These are phyloP conservation scores for Lepiota brunneoincarnata DNA, from an alignment of 768 basidiomycete species.

Conservation along the genomic window DNA sequence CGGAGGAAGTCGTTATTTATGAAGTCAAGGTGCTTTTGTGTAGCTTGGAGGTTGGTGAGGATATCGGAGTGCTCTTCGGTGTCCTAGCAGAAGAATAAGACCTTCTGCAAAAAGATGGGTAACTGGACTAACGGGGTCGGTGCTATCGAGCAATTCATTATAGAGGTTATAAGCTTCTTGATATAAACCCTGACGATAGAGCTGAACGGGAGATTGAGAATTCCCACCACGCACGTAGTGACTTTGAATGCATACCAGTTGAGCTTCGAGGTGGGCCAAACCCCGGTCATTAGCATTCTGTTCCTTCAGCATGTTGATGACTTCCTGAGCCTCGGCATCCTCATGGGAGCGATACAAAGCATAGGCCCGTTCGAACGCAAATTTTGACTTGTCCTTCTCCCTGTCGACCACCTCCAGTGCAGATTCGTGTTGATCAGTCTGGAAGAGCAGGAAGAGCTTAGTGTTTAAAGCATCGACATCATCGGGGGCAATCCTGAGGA, in stretches of 20 bases:
- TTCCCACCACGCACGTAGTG: not conserved
- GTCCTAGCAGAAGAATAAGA: conserved; percentile 40
- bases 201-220: conserved; percentile 35
- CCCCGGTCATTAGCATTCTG: conserved; percentile 53
- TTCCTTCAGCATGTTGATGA: conserved; percentile 49
- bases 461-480: conserved; percentile 78
- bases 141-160: conserved; percentile 75
- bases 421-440: conserved; percentile 76
- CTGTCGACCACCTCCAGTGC: conserved; percentile 62
- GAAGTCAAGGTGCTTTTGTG: conserved; percentile 83
- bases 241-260: conserved; percentile 57
- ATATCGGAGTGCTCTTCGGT: conserved; percentile 89
- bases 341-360: conserved; percentile 81
- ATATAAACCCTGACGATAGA: conserved; percentile 77
- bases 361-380: conserved; percentile 75
- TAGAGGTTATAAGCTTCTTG: conserved; percentile 74
- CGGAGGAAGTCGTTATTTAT: conserved; percentile 66
- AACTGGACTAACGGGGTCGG: conserved; percentile 60
- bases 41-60: conserved; percentile 79
- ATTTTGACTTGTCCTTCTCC: conserved; percentile 22
- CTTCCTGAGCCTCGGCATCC: conserved; percentile 60
- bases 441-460: conserved; percentile 83
- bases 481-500: conserved; percentile 62
- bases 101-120: not conserved
- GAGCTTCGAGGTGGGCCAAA: conserved; percentile 79